Conservation (phyloP, 768 basidiomycete genomes). For the Termitomyces sp. region DNA sequence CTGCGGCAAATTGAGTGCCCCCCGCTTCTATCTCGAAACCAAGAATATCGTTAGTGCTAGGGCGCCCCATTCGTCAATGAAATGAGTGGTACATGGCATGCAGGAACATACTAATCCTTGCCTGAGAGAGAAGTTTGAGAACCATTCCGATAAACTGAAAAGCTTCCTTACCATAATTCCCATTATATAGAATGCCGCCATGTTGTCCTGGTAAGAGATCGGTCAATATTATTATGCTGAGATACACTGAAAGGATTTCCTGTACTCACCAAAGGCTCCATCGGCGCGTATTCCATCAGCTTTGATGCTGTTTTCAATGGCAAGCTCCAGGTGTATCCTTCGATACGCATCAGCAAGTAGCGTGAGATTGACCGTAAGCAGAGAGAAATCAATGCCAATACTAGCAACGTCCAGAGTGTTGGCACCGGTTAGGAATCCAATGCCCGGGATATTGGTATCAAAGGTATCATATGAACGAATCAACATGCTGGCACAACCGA, state of each 20-base stretch:
- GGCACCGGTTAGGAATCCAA: constrained; percentile 53
- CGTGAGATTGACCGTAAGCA: constrained; percentile 35
- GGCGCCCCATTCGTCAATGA: not conserved
- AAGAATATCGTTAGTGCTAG: constrained; percentile 54
- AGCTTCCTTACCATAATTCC: constrained; percentile 50
- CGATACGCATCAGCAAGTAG: constrained; percentile 44
- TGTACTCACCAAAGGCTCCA: constrained; percentile 37
- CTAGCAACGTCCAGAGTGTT: constrained; percentile 62
- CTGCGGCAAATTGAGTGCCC: constrained; percentile 52
- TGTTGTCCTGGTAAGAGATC: constrained; percentile 39
- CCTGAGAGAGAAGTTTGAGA: not conserved
- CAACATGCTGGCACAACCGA: constrained; percentile 45
- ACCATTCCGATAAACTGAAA: not conserved
- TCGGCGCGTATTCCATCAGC: constrained; percentile 59
- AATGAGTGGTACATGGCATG: not conserved
- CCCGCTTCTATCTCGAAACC: constrained; percentile 54
- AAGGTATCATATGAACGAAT: constrained; percentile 38
- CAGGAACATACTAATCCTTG: constrained; percentile 32
- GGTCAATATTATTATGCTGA: not conserved
- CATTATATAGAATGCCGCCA: constrained; percentile 60
- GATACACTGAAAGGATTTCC: not conserved
- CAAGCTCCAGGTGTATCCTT: constrained; percentile 47
- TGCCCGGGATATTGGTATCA: constrained; percentile 23
- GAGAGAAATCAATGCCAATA: constrained; percentile 49
- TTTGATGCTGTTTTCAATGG: constrained; percentile 36